phyloP scores from a whole-genome alignment of 371 early-diverging fungal species.

The Batkoa obscura region DNA sequence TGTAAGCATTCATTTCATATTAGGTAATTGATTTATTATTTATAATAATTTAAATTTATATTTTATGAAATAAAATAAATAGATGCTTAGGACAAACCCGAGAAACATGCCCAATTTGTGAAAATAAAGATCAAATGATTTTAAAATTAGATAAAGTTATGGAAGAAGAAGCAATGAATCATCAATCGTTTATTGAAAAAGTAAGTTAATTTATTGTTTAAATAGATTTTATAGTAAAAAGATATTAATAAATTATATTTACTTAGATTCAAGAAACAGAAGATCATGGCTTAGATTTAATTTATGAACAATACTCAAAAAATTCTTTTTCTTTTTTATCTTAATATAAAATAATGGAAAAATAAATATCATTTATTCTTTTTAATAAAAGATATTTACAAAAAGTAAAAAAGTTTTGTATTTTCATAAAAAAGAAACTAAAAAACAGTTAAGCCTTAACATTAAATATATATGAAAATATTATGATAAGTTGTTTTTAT shows the following conservation, averaged over 20 bases:
- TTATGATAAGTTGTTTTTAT: no score
- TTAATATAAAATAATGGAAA: not conserved
- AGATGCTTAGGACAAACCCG: constrained; percentile 2
- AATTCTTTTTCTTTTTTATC: not conserved
- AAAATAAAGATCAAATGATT: not conserved
- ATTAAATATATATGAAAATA: no score
- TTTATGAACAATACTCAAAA: not conserved
- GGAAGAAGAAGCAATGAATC: not conserved
- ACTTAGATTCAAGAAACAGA: not conserved
- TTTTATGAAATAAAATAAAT: not conserved
- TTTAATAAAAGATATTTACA: no score
- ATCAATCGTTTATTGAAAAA: not conserved
- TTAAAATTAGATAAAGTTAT: not conserved
- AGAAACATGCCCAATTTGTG: not conserved
- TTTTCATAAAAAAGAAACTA: no score
- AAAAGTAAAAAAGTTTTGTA: no score
- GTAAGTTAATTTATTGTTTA: not conserved
- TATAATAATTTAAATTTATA: not conserved
- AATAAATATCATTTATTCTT: no score
- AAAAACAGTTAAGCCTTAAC: no score
- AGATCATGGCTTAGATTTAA: not conserved
- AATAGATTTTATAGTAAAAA: no score
- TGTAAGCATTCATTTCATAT: constrained; percentile 88
- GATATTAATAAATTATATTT: not conserved
- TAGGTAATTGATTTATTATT: constrained; percentile 20